Evolutionary conservation across 352 stramenopile species (phyloP).

Genomic region (Phytophthora aleatoria): DNA sequence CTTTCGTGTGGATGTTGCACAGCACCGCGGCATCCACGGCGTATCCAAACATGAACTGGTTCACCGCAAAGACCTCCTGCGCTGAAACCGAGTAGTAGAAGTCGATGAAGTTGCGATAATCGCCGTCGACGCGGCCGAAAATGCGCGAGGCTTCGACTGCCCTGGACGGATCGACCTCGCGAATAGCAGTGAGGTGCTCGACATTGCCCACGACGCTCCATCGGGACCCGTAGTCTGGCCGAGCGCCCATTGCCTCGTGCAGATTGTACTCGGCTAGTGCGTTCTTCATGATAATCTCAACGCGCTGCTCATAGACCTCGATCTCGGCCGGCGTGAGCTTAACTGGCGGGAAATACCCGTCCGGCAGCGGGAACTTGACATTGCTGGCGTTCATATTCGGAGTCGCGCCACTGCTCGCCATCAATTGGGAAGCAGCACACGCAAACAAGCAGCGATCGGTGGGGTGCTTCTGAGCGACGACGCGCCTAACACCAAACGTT

Average conservation of each 20-base stretch:
- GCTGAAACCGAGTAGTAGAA: slow-evolving; percentile 67
- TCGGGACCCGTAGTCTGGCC: slow-evolving; percentile 42
- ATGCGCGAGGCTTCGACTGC: slow-evolving; percentile 50
- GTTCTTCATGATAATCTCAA: slow-evolving; percentile 50
- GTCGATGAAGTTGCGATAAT: slow-evolving; percentile 71
- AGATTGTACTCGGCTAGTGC: slow-evolving; percentile 49
- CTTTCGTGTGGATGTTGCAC: slow-evolving; percentile 73
- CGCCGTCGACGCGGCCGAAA: slow-evolving; percentile 62
- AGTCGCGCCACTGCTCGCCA: slow-evolving; percentile 12
- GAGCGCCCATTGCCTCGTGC: slow-evolving; percentile 43
- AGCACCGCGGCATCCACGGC: slow-evolving; percentile 71
- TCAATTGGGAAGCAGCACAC: slow-evolving; percentile 3
- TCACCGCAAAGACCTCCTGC: slow-evolving; percentile 65
- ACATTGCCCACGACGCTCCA: slow-evolving; percentile 43
- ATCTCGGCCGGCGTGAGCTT: slow-evolving; percentile 35
- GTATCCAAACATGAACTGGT: slow-evolving; percentile 73
- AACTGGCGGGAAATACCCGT: slow-evolving; percentile 45
- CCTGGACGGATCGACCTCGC: slow-evolving; percentile 40
- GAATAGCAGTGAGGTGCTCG: slow-evolving; percentile 45
- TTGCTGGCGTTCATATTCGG: slow-evolving; percentile 30
- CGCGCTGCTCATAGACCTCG: slow-evolving; percentile 42
- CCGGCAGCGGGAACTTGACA: slow-evolving; percentile 44
- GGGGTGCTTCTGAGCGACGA: slow-evolving; percentile 2
- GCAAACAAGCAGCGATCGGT: slow-evolving; percentile 4
- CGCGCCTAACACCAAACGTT: slow-evolving; percentile 23